Base-by-base conservation (phyloP, 768 basidiomycete genomes). In the Lentinula raphanica region DNA sequence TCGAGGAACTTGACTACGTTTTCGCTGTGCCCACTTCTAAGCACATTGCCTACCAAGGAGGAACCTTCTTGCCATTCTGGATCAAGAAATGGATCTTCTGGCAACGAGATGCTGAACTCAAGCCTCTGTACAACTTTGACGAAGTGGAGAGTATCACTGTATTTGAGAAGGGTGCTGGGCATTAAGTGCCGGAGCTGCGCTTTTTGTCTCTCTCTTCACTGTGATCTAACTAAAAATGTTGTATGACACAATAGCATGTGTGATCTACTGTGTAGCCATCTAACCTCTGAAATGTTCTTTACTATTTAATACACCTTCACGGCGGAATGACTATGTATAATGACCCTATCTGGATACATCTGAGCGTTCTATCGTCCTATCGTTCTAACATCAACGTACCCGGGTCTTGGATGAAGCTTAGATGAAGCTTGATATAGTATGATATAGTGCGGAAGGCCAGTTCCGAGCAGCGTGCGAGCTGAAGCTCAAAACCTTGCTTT, bases 81-180 rank as follows among this genome's bases (percentile, higher is more conserved):
- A 68, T 83, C 62, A 75, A 74, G 51, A 76, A 77, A 29, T 80
- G 75, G 61, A 61, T 82, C 4, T 64, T 83, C 36, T 71, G 72
- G 65, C 68, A 69, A 45, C 74, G 70, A 58, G 59, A 69, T 23
- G 72, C 72, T 0, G 60, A 66, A 19, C 71, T 83, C 38, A 61
- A 71, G 54, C 79, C 79, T 0, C 67, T 83, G 25, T 84, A 83
- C 65, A 73, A 81, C 66, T 80, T 83, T 55, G 78, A 79, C 11
- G 77, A 80, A 62, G 76, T 77, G 3, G 74, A 77, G 61, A 73
- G 74, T 17, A 71, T 74, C 44, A 77, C 74, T 11, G 72, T 75
- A 6, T 79, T 67, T 29, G 76, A 77, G 61, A 78, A 77, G 61
- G 76, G 76, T 32, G 67, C 61, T 6, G 73, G 72, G 1, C 75